Conservation (phyloP, 805 yeast species). For the Danielia reshetovae region DNA sequence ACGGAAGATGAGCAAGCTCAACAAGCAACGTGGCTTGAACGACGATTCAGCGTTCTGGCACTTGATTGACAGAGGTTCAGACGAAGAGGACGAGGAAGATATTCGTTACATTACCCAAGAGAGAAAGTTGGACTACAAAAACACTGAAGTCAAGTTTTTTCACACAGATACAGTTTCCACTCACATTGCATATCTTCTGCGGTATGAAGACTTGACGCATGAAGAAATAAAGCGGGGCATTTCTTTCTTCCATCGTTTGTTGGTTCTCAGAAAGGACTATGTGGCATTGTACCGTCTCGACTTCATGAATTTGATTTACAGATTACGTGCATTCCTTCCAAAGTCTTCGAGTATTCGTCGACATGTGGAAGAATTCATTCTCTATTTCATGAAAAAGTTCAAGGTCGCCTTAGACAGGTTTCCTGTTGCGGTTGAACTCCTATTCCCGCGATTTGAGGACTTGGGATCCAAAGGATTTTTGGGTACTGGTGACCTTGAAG, state of each 20-base stretch:
- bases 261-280: conserved; percentile 55
- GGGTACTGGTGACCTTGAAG: conserved; percentile 53
- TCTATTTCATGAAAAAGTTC: conserved; percentile 61
- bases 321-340: conserved; percentile 45
- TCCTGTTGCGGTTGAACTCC: conserved; percentile 61
- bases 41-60: conserved; percentile 16
- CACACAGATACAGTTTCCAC: conserved; percentile 61
- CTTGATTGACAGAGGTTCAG: conserved; percentile 17
- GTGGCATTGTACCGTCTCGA: conserved; percentile 67
- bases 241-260: conserved; percentile 66
- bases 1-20: conserved; percentile 32
- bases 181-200: conserved; percentile 56
- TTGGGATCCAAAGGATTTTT: conserved; percentile 47
- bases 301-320: conserved; percentile 58
- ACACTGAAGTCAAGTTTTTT: conserved; percentile 43
- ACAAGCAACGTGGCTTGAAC: conserved; percentile 18
- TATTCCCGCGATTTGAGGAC: conserved; percentile 58
- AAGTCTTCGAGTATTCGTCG: conserved; percentile 43
- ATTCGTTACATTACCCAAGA: conserved; percentile 38
- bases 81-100: conserved; percentile 28
- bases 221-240: conserved; percentile 60
- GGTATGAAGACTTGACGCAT: conserved; percentile 59
- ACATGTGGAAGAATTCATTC: conserved; percentile 63
- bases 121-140: conserved; percentile 42
- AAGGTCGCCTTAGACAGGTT: conserved; percentile 41